Evolutionary conservation across 352 stramenopile species (phyloP), one percentile per base, ranked within the genome.

Genomic region (Globisporangium nagaii): DNA sequence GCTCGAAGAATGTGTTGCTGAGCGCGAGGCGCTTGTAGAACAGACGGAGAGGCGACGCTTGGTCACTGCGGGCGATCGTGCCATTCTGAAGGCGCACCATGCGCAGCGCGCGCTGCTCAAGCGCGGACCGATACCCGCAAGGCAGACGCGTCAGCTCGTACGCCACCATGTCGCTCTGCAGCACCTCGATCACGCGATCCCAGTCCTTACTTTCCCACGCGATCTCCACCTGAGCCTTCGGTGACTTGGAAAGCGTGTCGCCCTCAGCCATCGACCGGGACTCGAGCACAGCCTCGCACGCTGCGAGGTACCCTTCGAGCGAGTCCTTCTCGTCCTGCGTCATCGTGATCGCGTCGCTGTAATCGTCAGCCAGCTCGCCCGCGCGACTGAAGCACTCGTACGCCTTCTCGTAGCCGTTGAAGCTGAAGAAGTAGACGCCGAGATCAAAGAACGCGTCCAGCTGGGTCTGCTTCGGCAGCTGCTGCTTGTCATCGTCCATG

Each of bases 361-460:
- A 58, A 36, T 82, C 65, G 19, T 87, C 71, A 5, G 72, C 24
- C n/a, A 90, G 60, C 53, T 88, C 75, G 7, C 42, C 67, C 0
- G 81, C 81, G 34, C 72, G 73, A 42, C 70, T 84, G 45, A 91
- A 89, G 60, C 74, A 89, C 51, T 77, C 77, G 50, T 88, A 88
- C 6, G 81, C 81, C 41, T 86, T 87, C 43, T 88, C 79, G 40
- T 82, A 89, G 2, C 72, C 72, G 30, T 71, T 77, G 44, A 91
- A 88, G 64, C 66, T 86, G 63, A 91, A 91, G 50, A 85, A 91
- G 36, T 89, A 91, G 27, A 80, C 47, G 0, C 73, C 79, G 1
- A 91, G 62, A 50, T 91, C 81, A 49, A 73, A 79, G 58, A 76
- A 87, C 10, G 79, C 77, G 11, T 88, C 74, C 40, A 86, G 58